phyloP scores from a whole-genome alignment of 2,329 filamentous ascomycete genomes.

The Gnomoniopsis smithogilvyi region DNA sequence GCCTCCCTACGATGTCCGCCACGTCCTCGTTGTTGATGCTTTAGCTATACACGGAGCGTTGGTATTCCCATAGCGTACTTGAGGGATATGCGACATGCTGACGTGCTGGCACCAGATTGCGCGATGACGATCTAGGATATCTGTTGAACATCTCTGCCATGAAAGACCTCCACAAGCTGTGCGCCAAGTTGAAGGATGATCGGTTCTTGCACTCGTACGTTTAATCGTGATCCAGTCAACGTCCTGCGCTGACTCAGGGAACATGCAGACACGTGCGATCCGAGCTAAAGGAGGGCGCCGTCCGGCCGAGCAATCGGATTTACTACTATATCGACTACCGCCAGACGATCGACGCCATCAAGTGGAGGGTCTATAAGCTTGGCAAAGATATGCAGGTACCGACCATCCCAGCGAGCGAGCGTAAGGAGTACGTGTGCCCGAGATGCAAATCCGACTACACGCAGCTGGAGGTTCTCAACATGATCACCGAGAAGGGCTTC shows the following conservation, averaged over 20 bases:
- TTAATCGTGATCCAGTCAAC: slow-evolving; percentile 4
- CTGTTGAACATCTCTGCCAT: slow-evolving; percentile 78
- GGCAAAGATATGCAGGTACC: slow-evolving; percentile 85
- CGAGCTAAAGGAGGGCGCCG: slow-evolving; percentile 76
- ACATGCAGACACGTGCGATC: slow-evolving; percentile 62
- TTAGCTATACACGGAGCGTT: slow-evolving; percentile 78
- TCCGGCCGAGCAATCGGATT: slow-evolving; percentile 77
- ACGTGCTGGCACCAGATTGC: slow-evolving; percentile 66
- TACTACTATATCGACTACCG: slow-evolving; percentile 98
- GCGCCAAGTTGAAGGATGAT: slow-evolving; percentile 80
- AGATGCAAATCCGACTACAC: slow-evolving; percentile 86
- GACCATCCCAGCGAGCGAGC: slow-evolving; percentile 75
- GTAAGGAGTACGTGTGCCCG: slow-evolving; percentile 86
- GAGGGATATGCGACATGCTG: slow-evolving; percentile 57
- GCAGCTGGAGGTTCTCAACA: slow-evolving; percentile 82
- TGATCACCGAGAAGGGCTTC: slow-evolving; percentile 68
- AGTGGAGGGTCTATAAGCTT: slow-evolving; percentile 86
- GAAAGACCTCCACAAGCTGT: slow-evolving; percentile 88
- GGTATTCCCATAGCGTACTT: slow-evolving; percentile 31
- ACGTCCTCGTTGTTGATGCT: slow-evolving; percentile 82
- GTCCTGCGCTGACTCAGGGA: slow-evolving; percentile 2
- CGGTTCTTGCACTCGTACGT: slow-evolving; percentile 77
- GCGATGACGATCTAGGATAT: slow-evolving; percentile 83
- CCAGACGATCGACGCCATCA: slow-evolving; percentile 91
- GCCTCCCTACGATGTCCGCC: slow-evolving; percentile 66